Conservation (phyloP, 176 grass and related monocot species). For the Elymus sibiricus region DNA sequence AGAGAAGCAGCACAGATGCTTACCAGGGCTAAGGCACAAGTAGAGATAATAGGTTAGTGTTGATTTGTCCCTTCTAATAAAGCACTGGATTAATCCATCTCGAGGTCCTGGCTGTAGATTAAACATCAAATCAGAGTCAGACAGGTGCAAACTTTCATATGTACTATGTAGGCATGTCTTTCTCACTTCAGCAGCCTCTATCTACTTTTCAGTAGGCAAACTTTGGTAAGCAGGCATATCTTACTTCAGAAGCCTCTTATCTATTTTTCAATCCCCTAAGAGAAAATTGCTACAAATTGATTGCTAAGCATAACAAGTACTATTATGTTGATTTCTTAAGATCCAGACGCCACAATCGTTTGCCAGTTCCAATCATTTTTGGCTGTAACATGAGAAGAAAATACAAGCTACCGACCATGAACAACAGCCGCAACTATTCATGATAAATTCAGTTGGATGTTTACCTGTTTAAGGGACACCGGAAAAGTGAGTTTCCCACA, state of each 20-base stretch:
- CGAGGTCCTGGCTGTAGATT: slow-evolving; percentile 69
- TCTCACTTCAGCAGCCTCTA: neutral
- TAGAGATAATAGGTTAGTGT: slow-evolving; percentile 77
- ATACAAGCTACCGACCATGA: neutral
- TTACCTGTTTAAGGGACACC: slow-evolving; percentile 83
- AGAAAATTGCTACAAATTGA: neutral
- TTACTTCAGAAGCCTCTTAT: neutral
- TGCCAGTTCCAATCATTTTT: neutral
- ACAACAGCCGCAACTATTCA: neutral
- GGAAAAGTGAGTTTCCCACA: slow-evolving; percentile 84
- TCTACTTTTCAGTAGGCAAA: neutral
- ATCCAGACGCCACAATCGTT: neutral
- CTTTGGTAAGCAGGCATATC: neutral
- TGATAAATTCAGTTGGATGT: neutral
- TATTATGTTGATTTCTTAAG: neutral
- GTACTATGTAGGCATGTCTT: neutral
- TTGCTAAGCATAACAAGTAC: neutral
- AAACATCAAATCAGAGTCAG: slow-evolving; percentile 20
- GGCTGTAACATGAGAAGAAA: neutral
- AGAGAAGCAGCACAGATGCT: slow-evolving; percentile 14
- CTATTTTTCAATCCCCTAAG: neutral
- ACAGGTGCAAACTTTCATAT: neutral
- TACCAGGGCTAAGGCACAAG: slow-evolving; percentile 83
- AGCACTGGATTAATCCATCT: slow-evolving; percentile 75
- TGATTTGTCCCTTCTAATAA: slow-evolving; percentile 83